Conservation (phyloP, 768 basidiomycete species). For the Zangia roseola region DNA sequence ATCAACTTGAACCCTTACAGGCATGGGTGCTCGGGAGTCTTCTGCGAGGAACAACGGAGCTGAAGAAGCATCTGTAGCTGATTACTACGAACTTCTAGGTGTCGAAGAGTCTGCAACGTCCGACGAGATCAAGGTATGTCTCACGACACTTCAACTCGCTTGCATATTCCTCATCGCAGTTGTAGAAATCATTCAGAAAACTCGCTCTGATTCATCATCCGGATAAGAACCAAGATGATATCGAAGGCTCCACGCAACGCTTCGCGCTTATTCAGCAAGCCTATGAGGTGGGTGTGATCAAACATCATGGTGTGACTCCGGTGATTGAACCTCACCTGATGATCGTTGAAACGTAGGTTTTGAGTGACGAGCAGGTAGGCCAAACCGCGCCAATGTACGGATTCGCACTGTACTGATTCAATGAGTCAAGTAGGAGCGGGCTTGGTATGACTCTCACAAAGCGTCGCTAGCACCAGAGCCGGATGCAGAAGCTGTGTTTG, state of each 20-base stretch:
- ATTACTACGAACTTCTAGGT: conserved; percentile 83
- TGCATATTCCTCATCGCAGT: conserved; percentile 5
- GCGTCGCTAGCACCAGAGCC: conserved; percentile 76
- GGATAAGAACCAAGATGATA: conserved; percentile 81
- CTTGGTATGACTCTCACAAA: conserved; percentile 96
- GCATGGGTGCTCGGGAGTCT: conserved; percentile 74
- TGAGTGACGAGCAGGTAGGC: conserved; percentile 92
- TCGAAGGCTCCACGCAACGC: conserved; percentile 81
- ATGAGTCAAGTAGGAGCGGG: conserved; percentile 75
- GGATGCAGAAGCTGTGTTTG: conserved; percentile 81
- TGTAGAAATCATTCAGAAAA: conserved; percentile 76
- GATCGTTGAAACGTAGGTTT: conserved; percentile 65
- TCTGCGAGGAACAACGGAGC: conserved; percentile 36
- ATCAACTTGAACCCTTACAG: not conserved
- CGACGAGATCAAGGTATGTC: conserved; percentile 83
- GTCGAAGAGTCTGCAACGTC: conserved; percentile 78
- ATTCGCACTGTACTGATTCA: conserved; percentile 12
- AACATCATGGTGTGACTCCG: not conserved
- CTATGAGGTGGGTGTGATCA: conserved; percentile 70
- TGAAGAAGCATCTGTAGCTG: conserved; percentile 35
- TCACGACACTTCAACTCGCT: not conserved
- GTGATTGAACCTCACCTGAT: no score
- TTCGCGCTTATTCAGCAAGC: conserved; percentile 93
- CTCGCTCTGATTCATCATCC: conserved; percentile 85
- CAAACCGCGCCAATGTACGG: conserved; percentile 1